phyloP scores from a whole-genome alignment of 345 rosid genomes.

The Arabidopsis suecica region DNA sequence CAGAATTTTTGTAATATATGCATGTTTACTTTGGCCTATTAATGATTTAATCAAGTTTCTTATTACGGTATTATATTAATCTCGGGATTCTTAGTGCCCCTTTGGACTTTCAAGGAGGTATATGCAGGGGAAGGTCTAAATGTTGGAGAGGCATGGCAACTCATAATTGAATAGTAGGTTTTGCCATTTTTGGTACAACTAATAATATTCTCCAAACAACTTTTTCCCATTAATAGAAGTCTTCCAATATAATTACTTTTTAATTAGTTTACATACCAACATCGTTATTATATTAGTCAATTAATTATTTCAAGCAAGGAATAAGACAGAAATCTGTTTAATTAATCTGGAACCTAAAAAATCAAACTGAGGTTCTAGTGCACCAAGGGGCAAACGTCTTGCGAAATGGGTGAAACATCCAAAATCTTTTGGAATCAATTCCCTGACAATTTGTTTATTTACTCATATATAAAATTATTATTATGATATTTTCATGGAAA shows the following conservation, averaged over 20 bases:
- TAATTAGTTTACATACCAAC: neutral
- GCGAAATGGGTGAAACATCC: constrained; percentile 40
- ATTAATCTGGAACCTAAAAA: constrained; percentile 24
- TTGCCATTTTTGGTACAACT: constrained; percentile 42
- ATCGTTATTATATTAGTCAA: neutral
- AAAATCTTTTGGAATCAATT: constrained; percentile 43
- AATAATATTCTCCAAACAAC: constrained; percentile 20
- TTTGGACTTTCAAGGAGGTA: constrained; percentile 38
- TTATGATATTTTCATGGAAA: constrained; percentile 3
- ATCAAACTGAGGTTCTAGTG: constrained; percentile 30
- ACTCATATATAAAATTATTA: neutral
- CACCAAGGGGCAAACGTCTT: constrained; percentile 46
- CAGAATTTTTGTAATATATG: constrained; percentile 12
- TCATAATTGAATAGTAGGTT: constrained; percentile 32
- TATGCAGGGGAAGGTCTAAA: constrained; percentile 22
- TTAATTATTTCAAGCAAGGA: constrained; percentile 24
- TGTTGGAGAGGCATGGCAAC: constrained; percentile 22
- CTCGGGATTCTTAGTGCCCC: constrained; percentile 16
- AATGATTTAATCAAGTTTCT: constrained; percentile 8
- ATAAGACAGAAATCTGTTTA: constrained; percentile 39
- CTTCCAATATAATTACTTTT: constrained; percentile 1
- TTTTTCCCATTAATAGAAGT: constrained; percentile 21
- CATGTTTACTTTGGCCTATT: constrained; percentile 6
- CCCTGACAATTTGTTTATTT: constrained; percentile 34
- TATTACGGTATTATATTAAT: neutral